These are phyloP conservation scores for Ganoderma leucocontextum DNA, from an alignment of 1,284 basidiomycete genomes.

Conservation along the genomic window DNA sequence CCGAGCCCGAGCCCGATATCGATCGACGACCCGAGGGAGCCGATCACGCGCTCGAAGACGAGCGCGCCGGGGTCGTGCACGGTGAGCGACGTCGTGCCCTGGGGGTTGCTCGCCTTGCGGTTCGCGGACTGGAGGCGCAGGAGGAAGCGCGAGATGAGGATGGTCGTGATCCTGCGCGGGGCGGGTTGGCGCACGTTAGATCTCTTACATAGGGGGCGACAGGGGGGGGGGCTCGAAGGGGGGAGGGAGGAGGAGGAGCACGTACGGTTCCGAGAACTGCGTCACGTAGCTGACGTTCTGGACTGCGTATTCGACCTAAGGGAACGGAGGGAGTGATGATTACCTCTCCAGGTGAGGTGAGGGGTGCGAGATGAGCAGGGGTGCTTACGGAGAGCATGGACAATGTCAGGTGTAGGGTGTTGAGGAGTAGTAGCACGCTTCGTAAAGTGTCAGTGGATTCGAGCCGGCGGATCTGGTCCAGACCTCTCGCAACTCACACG, in stretches of 20 bases:
- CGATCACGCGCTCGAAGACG: conserved; percentile 4
- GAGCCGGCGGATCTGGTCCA: neutral
- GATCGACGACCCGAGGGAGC: neutral
- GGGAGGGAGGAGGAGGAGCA: too few relatives aligned
- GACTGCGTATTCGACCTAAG: conserved; percentile 10
- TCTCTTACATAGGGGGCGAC: too few relatives aligned
- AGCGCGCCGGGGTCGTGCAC: neutral
- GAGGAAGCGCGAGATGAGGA: conserved; percentile 23
- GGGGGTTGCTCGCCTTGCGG: conserved; percentile 1
- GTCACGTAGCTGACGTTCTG: conserved; percentile 16
- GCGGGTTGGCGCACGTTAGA: too few relatives aligned
- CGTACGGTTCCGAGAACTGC: conserved; percentile 20
- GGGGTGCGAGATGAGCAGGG: neutral
- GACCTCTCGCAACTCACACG: neutral
- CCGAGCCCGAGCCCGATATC: neutral
- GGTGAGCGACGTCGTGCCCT: neutral
- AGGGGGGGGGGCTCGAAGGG: too few relatives aligned
- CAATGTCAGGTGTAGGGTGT: conserved; percentile 13
- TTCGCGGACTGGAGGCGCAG: conserved; percentile 16
- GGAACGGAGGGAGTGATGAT: too few relatives aligned
- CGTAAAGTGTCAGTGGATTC: neutral
- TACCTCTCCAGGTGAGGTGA: neutral
- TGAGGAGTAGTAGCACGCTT: conserved; percentile 12
- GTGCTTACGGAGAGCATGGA: conserved; percentile 11
- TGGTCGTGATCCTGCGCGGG: conserved; percentile 15